Conservation (phyloP, 768 basidiomycete species). For the Dacryopinax primogenitus region DNA sequence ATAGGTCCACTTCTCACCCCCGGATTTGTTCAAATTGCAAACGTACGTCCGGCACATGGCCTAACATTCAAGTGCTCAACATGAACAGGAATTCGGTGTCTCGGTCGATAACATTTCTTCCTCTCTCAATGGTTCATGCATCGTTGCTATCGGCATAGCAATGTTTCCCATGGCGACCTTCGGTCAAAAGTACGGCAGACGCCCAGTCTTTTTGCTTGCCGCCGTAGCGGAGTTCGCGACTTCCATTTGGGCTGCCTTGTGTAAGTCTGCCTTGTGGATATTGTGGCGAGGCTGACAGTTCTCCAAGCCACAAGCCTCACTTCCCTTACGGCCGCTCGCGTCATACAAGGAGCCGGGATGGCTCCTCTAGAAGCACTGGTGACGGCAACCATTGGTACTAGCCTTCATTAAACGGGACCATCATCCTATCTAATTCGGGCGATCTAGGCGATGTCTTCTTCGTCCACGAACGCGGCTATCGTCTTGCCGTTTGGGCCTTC, state of each 20-base stretch:
- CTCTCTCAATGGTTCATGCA: slow-evolving; percentile 14
- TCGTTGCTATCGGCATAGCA: slow-evolving; percentile 16
- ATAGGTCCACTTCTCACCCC: slow-evolving; percentile 18
- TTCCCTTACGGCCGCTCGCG: slow-evolving; percentile 15
- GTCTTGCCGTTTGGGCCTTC: slow-evolving; percentile 16
- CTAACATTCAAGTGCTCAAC: background rate
- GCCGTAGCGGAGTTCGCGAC: slow-evolving; percentile 14
- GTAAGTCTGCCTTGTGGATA: background rate
- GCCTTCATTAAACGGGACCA: background rate
- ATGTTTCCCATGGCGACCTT: slow-evolving; percentile 17
- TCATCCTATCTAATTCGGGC: background rate
- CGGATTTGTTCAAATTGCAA: slow-evolving; percentile 16
- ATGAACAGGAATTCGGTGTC: slow-evolving; percentile 11
- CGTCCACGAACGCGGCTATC: slow-evolving; percentile 16
- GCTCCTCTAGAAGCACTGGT: slow-evolving; percentile 18
- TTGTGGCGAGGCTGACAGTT: background rate
- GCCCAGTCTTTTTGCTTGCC: slow-evolving; percentile 16
- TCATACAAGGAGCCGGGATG: slow-evolving; percentile 17
- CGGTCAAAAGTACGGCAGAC: slow-evolving; percentile 15
- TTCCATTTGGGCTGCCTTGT: slow-evolving; percentile 15
- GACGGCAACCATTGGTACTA: slow-evolving; percentile 15
- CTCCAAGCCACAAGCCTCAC: slow-evolving; percentile 12
- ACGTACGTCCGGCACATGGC: background rate
- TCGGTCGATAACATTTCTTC: slow-evolving; percentile 11
- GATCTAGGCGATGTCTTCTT: slow-evolving; percentile 16